A percentile compares a stretch with the other conserved stretches of the same genome.
Evolutionary conservation across 2,329 filamentous ascomycete genomes (phyloP).

Genomic region (Scolecobasidium constrictum): DNA sequence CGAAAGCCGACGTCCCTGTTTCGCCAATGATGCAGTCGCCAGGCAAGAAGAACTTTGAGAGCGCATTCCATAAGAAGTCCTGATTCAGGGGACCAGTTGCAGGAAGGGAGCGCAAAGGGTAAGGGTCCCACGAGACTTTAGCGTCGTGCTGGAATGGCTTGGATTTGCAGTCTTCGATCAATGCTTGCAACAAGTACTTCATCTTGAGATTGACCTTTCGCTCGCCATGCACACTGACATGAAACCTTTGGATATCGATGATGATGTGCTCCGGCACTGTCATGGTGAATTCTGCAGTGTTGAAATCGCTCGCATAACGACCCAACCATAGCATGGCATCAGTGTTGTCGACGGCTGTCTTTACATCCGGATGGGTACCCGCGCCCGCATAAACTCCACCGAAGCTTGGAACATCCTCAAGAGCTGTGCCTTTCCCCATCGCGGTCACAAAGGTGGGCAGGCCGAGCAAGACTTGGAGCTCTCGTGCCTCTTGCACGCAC

Average conservation of each 20-base stretch:
- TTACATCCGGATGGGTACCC: slow-evolving; percentile 13
- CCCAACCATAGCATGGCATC: slow-evolving; percentile 15
- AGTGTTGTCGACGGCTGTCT: slow-evolving; percentile 14
- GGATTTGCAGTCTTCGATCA: slow-evolving; percentile 1
- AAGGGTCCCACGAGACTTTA: slow-evolving; percentile 11
- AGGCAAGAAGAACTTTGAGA: slow-evolving; percentile 13
- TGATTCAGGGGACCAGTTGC: slow-evolving; percentile 13
- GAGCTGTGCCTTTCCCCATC: slow-evolving; percentile 15
- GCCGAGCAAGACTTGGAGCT: slow-evolving; percentile 12
- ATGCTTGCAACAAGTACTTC: slow-evolving; percentile 15
- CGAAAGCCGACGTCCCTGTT: slow-evolving; percentile 31
- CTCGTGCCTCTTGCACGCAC: slow-evolving; percentile 10
- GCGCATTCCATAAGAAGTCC: slow-evolving; percentile 14
- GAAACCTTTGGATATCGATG: slow-evolving; percentile 22
- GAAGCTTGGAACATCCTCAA: slow-evolving; percentile 14
- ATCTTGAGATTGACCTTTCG: slow-evolving; percentile 13
- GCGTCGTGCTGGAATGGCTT: slow-evolving; percentile 1
- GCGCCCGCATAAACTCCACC: slow-evolving; percentile 17
- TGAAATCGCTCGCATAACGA: slow-evolving; percentile 16
- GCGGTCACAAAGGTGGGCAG: slow-evolving; percentile 13
- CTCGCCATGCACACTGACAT: slow-evolving; percentile 12
- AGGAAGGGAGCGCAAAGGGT: slow-evolving; percentile 12
- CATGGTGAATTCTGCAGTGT: slow-evolving; percentile 20
- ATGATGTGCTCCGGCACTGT: slow-evolving; percentile 14
- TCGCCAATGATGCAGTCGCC: slow-evolving; percentile 18